Evolutionary conservation across 2,329 filamentous ascomycete species (phyloP).

Genomic region (Hortaea werneckii): DNA sequence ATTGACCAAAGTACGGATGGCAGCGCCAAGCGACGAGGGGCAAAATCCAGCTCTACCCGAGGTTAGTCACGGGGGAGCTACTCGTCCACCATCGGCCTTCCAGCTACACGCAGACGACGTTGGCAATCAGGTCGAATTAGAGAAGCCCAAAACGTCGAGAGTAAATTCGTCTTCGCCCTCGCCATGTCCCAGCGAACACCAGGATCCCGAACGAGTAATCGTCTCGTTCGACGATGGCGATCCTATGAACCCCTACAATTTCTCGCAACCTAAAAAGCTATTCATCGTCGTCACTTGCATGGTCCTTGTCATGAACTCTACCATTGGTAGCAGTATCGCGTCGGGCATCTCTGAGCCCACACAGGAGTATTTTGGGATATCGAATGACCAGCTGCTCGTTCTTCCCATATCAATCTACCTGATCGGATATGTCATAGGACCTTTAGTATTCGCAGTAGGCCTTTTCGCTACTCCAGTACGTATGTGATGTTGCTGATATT

Average conservation of each 20-base stretch:
- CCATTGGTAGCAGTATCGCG: slow-evolving; percentile 55
- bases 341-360: slow-evolving; percentile 54
- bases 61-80: no score
- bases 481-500: slow-evolving; percentile 6
- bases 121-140: slow-evolving; percentile 10
- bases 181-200: slow-evolving; percentile 7
- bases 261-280: slow-evolving; percentile 36
- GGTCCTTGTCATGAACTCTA: slow-evolving; percentile 55
- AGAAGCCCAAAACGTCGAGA: slow-evolving; percentile 20
- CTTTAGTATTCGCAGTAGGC: slow-evolving; percentile 22
- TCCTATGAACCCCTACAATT: slow-evolving; percentile 34
- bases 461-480: slow-evolving; percentile 14
- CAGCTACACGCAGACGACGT: slow-evolving; percentile 3
- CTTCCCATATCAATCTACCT: slow-evolving; percentile 42
- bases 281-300: slow-evolving; percentile 47
- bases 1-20: no score
- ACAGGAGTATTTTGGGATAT: slow-evolving; percentile 45
- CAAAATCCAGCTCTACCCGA: no score
- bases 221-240: slow-evolving; percentile 32
- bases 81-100: no score
- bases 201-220: slow-evolving; percentile 15
- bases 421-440: slow-evolving; percentile 40
- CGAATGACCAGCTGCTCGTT: slow-evolving; percentile 32
- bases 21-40: no score
- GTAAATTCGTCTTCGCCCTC: slow-evolving; percentile 12